Conservation (phyloP, 768 basidiomycete genomes). For the Daedalea quercina region DNA sequence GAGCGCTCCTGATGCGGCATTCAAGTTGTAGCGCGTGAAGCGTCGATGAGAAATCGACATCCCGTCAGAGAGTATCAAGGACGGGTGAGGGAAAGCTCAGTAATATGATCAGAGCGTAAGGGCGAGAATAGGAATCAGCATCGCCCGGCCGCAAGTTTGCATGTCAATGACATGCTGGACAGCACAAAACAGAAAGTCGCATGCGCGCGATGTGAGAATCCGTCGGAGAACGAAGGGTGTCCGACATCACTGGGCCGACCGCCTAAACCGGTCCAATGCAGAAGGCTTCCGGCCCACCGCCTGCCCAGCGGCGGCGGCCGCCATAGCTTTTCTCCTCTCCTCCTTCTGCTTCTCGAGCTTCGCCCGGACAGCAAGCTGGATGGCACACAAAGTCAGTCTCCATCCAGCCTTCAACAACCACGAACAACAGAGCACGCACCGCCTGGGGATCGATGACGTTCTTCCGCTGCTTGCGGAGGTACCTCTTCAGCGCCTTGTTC, state of each 20-base stretch:
- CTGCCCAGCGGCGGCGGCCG: slow-evolving; percentile 17
- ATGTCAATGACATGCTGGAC: too few species aligned
- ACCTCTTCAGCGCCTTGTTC: slow-evolving; percentile 81
- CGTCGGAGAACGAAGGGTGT: too few species aligned
- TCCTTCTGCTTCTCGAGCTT: slow-evolving; percentile 32
- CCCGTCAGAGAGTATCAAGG: too few species aligned
- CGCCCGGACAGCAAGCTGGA: slow-evolving; percentile 38
- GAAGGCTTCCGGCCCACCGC: slow-evolving; percentile 22
- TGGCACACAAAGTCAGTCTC: slow-evolving; percentile 23
- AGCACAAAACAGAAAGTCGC: too few species aligned
- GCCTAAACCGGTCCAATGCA: slow-evolving; percentile 35
- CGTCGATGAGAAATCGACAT: too few species aligned
- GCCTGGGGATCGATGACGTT: slow-evolving; percentile 86
- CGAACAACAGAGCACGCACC: slow-evolving; percentile 30
- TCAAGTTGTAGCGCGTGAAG: too few species aligned
- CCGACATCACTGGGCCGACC: slow-evolving; percentile 1
- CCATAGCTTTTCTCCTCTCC: slow-evolving; percentile 23
- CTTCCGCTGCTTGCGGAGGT: slow-evolving; percentile 86
- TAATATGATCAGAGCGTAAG: too few species aligned
- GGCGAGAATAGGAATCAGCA: too few species aligned
- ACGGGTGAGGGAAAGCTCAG: too few species aligned
- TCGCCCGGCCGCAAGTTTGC: too few species aligned
- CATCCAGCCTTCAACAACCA: background rate
- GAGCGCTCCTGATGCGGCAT: too few species aligned
- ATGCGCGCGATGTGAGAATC: too few species aligned